Base-by-base conservation (phyloP, 2,329 filamentous ascomycete genomes). In the Penicillium sp. region DNA sequence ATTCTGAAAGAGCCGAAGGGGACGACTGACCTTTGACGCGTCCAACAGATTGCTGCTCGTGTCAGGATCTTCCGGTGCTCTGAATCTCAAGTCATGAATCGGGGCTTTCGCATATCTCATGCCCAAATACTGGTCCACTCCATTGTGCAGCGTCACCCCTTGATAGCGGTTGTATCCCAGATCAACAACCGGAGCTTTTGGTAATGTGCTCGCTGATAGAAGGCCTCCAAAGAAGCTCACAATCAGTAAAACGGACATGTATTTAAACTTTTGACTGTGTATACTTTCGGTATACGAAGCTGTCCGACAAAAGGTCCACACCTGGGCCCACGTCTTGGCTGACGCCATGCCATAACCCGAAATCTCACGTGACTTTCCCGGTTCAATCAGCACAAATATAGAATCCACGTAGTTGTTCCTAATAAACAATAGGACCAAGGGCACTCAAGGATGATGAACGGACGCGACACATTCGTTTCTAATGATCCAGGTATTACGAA, bases 71-170 rank as follows among this genome's bases (percentile, higher is more conserved):
- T 78, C 71, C 0, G 88, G 86, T 8, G 83, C 81, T 48, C 77
- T 73, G 58, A 89, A 91, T 38, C 88, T 76, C 44, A 88, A 64
- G 4, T 81, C 63, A 1, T 81, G 84, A 1, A 86, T 45, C 0
- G 87, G 88, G 3, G 87, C 75, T 2, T 85, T 82, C 0, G 87
- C 88, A 71, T 84, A 92, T 46, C 86, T 80, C 56, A 92, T 82
- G 0, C 87, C 87, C 7, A 89, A 77, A 84, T 85, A 91, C 67
- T 86, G 78, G 2, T 81, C 84, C 42, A 89, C 73, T 0, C 83
- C 85, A 57, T 81, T 81, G 1, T 66, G 56, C 0, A 80, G 73
- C 1, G 74, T 62, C 1, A 74, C 69, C 6, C 88, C 88, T 45
- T 76, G 70, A 61, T 90, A 89, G 24, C 76, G 79, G 29, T 84